Conservation (phyloP, 306 rosid genomes). For the Castanea mollissima region DNA sequence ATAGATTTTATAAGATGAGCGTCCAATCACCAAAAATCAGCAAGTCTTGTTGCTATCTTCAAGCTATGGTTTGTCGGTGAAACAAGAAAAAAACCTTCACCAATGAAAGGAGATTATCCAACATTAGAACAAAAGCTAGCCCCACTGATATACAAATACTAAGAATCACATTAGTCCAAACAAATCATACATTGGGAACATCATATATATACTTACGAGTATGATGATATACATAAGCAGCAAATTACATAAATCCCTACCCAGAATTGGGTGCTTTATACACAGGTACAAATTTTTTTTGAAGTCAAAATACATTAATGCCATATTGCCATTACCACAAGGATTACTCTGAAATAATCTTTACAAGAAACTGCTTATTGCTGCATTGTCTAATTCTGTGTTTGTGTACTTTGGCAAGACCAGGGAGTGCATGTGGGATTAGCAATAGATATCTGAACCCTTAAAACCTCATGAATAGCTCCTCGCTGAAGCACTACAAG, state of each 20-base stretch:
- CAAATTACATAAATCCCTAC: no score
- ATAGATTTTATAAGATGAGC: not conserved
- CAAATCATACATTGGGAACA: not conserved
- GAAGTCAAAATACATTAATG: not conserved
- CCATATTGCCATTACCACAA: not conserved
- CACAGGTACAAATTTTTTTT: no score
- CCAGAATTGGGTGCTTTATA: no score
- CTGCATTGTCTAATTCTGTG: not conserved
- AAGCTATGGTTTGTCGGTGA: not conserved
- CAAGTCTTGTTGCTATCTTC: not conserved
- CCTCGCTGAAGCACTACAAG: conserved; percentile 78
- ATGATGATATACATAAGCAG: not conserved
- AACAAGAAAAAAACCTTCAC: not conserved
- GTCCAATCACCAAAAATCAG: not conserved
- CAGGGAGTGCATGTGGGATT: conserved; percentile 32
- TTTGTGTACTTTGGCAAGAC: conserved; percentile 21
- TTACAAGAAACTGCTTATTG: not conserved
- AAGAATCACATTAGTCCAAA: not conserved
- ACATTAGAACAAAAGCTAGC: not conserved
- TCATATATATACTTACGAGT: not conserved
- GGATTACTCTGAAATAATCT: not conserved
- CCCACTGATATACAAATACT: not conserved
- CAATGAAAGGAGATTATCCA: not conserved
- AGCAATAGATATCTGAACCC: conserved; percentile 55
- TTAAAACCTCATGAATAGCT: conserved; percentile 72